These are phyloP conservation scores for Haplographium delicatum DNA, from an alignment of 495 filamentous ascomycete genomes.

Conservation along the genomic window DNA sequence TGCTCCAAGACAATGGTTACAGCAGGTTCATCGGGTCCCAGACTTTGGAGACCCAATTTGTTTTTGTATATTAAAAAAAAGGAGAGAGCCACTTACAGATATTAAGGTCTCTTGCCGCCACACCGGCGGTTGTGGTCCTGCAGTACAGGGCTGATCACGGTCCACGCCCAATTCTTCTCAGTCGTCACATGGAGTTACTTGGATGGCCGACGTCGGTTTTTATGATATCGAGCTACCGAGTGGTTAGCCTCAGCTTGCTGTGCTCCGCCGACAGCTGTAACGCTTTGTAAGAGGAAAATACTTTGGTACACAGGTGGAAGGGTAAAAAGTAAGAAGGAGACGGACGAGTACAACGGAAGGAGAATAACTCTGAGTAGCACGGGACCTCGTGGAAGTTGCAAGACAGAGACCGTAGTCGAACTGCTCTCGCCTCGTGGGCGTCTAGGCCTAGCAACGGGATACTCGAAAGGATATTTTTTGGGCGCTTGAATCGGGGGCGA, in stretches of 20 bases:
- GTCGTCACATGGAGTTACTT: conserved; percentile 26
- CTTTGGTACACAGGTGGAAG: too few species aligned
- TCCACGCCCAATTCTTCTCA: conserved; percentile 25
- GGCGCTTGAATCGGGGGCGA: conserved; percentile 24
- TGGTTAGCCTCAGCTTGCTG: conserved; percentile 9
- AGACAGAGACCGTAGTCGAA: conserved; percentile 13
- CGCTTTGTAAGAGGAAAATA: too few species aligned
- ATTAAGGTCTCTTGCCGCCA: conserved; percentile 21
- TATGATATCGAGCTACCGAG: conserved; percentile 10
- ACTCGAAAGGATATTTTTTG: conserved; percentile 12
- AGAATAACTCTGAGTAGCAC: conserved; percentile 22
- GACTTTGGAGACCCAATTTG: conserved; percentile 10
- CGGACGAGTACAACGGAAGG: conserved; percentile 20
- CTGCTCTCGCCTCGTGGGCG: conserved; percentile 21
- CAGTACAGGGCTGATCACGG: conserved; percentile 28
- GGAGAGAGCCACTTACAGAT: conserved; percentile 18
- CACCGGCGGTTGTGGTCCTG: conserved; percentile 23
- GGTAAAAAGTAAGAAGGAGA: conserved; percentile 15
- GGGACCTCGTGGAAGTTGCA: conserved; percentile 23
- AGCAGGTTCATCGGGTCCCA: conserved; percentile 10
- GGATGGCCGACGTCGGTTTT: conserved; percentile 15
- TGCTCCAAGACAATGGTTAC: conserved; percentile 12
- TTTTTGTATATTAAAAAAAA: conserved; percentile 3
- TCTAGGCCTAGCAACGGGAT: conserved; percentile 19
- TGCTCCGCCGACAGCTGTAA: conserved; percentile 11